Percentiles rank a stretch among this genome's conserved stretches.
These are phyloP conservation scores for Acaromyces ingoldii DNA, from an alignment of 1,284 basidiomycete genomes.

Conservation along the genomic window DNA sequence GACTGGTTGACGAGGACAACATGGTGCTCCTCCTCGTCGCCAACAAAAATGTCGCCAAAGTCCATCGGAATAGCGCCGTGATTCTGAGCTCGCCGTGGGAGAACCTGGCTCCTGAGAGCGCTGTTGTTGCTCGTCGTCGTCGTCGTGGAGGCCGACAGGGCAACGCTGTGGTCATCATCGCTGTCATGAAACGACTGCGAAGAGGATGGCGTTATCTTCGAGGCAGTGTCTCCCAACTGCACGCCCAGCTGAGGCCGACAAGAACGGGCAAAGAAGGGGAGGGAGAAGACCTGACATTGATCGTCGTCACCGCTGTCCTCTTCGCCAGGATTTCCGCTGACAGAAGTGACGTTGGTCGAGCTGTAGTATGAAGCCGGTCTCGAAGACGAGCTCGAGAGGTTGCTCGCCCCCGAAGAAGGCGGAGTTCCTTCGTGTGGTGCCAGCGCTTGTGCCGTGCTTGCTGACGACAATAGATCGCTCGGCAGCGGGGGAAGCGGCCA, in stretches of 20 bases:
- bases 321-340: slow-evolving; percentile 8
- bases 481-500: too few relatives aligned
- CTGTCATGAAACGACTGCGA: too few relatives aligned
- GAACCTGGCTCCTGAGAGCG: too few relatives aligned
- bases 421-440: too few relatives aligned
- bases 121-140: too few relatives aligned
- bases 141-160: too few relatives aligned
- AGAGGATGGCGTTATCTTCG: too few relatives aligned
- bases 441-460: too few relatives aligned
- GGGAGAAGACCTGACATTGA: slow-evolving; percentile 19
- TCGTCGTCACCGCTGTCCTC: slow-evolving; percentile 12
- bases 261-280: slow-evolving; percentile 28
- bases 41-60: slow-evolving; percentile 47
- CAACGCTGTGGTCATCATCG: too few relatives aligned
- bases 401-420: slow-evolving; percentile 11
- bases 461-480: too few relatives aligned
- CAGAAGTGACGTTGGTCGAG: slow-evolving; percentile 18
- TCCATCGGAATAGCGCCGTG: slow-evolving; percentile 32
- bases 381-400: slow-evolving; percentile 22
- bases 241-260: slow-evolving; percentile 24
- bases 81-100: not conserved
- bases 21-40: slow-evolving; percentile 25
- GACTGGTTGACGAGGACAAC: slow-evolving; percentile 33
- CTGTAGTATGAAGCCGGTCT: slow-evolving; percentile 27
- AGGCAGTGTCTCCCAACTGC: not conserved